Percentiles rank a stretch among this genome's conserved stretches.
phyloP scores from a whole-genome alignment of 768 basidiomycete species.

The Boletus subcaerulescens region DNA sequence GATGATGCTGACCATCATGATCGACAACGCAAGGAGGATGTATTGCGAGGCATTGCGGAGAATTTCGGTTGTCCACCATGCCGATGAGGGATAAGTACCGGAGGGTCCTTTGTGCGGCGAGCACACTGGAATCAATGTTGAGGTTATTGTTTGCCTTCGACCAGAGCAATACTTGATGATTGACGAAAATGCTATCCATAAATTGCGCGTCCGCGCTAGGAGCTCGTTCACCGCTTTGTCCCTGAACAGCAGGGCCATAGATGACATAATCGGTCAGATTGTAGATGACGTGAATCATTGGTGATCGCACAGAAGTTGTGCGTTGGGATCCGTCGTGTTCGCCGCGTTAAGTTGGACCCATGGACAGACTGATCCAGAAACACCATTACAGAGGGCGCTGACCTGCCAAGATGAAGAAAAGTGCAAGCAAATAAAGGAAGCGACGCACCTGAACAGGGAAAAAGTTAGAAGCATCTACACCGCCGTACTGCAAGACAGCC shows the following conservation, averaged over 20 bases:
- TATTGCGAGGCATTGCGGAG: slow-evolving; percentile 87
- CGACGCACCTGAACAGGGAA: slow-evolving; percentile 38
- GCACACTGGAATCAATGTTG: slow-evolving; percentile 54
- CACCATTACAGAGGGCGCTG: slow-evolving; percentile 71
- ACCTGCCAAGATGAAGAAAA: too few relatives aligned
- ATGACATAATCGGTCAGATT: slow-evolving; percentile 80
- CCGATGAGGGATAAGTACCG: too few relatives aligned
- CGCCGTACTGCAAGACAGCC: slow-evolving; percentile 80
- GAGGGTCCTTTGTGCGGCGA: too few relatives aligned
- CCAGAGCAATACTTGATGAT: slow-evolving; percentile 80
- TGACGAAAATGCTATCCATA: slow-evolving; percentile 67
- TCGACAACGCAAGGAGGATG: slow-evolving; percentile 83
- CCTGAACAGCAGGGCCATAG: slow-evolving; percentile 54
- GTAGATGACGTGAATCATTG: slow-evolving; percentile 89
- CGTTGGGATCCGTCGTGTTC: too few relatives aligned
- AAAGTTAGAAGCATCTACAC: slow-evolving; percentile 63
- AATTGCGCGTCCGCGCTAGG: slow-evolving; percentile 51
- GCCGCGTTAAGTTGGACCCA: slow-evolving; percentile 71
- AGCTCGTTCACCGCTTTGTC: slow-evolving; percentile 49
- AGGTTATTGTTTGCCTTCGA: slow-evolving; percentile 65
- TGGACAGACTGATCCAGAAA: slow-evolving; percentile 75
- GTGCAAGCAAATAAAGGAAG: too few relatives aligned
- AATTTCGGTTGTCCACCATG: too few relatives aligned
- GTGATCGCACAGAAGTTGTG: slow-evolving; percentile 94
- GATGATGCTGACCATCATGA: slow-evolving; percentile 22